Conservation (phyloP, 108 stramenopile species). For the Schizochytrium sp. region DNA sequence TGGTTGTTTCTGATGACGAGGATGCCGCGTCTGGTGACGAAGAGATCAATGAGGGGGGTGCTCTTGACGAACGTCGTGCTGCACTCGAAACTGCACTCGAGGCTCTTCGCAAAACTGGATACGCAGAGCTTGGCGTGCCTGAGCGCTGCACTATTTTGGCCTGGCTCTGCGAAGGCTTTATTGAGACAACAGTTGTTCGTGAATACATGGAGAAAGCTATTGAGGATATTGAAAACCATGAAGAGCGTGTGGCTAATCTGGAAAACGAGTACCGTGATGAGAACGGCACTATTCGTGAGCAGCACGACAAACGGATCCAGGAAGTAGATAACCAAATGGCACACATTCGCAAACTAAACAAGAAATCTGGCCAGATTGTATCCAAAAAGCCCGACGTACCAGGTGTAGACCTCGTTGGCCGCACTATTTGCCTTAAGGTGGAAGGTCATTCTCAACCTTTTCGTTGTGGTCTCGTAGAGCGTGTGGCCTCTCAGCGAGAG, state of each 20-base stretch:
- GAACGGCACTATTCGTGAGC: slow-evolving; percentile 32
- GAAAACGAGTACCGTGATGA: slow-evolving; percentile 14
- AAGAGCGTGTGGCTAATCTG: not conserved
- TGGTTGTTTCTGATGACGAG: not conserved
- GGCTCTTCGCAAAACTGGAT: not conserved
- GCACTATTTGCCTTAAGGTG: not conserved
- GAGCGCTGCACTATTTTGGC: not conserved
- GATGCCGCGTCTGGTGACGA: not conserved
- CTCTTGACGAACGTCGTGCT: slow-evolving; percentile 3
- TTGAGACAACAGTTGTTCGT: not conserved
- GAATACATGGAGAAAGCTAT: slow-evolving; percentile 23
- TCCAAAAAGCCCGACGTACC: slow-evolving; percentile 7
- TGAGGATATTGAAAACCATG: slow-evolving; percentile 21
- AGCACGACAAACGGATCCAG: not conserved
- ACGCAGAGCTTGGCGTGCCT: not conserved
- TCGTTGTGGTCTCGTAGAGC: not conserved
- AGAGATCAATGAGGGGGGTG: not conserved
- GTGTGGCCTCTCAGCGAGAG: slow-evolving; percentile 17
- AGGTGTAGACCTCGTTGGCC: not conserved
- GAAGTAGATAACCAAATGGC: slow-evolving; percentile 11
- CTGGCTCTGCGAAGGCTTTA: slow-evolving; percentile 27
- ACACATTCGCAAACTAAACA: slow-evolving; percentile 37
- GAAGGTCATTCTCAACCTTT: slow-evolving; percentile 1
- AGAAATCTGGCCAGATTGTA: not conserved
- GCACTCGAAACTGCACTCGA: not conserved